These are phyloP conservation scores for Theobroma cacao DNA, from an alignment of 345 rosid species.

Conservation along the genomic window DNA sequence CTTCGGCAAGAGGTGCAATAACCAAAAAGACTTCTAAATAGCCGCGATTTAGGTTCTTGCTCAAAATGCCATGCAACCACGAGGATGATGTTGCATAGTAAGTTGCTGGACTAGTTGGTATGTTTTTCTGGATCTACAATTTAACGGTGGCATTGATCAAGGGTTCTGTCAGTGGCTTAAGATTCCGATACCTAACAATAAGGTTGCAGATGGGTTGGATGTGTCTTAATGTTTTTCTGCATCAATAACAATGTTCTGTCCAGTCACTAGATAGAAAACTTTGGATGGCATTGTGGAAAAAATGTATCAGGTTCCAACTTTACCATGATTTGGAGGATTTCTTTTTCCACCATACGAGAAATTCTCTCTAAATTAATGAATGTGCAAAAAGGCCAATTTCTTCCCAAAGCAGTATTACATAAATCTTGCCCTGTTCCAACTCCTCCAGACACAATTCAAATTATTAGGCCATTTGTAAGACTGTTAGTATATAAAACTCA, in stretches of 20 bases:
- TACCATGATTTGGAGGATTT: no score
- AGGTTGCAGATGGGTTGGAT: background rate
- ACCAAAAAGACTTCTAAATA: background rate
- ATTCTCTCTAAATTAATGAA: no score
- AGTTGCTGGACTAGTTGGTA: background rate
- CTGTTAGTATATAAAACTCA: no score
- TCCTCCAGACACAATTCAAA: no score
- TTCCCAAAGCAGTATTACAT: no score
- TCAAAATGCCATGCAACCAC: background rate
- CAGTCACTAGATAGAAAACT: background rate
- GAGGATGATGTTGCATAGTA: background rate
- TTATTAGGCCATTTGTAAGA: no score
- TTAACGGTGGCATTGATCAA: background rate
- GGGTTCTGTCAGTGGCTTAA: background rate
- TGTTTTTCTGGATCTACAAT: background rate
- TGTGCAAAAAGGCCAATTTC: no score
- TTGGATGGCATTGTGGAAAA: background rate
- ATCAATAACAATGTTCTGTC: background rate
- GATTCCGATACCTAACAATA: background rate
- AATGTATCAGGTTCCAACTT: no score
- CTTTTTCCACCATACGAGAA: no score
- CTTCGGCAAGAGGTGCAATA: background rate
- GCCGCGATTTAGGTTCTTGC: background rate
- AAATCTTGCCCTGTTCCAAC: no score
- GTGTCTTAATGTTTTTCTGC: background rate